Percentiles rank a stretch among this genome's conserved stretches.
Conservation (phyloP, 352 stramenopile genomes). For the Phytophthora megakarya region DNA sequence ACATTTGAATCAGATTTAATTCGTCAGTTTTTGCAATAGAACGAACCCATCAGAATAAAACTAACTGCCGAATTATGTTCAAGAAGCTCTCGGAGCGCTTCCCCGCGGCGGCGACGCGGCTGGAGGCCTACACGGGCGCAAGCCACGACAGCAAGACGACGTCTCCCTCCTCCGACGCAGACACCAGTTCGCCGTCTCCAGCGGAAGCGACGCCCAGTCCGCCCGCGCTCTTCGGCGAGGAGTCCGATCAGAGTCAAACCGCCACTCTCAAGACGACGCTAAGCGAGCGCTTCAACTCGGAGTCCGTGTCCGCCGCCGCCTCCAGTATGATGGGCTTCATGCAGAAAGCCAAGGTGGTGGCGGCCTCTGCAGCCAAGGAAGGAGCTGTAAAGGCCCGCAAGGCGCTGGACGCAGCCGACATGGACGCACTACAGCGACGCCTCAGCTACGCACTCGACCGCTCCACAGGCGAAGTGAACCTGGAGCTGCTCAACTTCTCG, state of each 20-base stretch:
- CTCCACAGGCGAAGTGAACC: conserved; percentile 78
- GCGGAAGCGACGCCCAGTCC: conserved; percentile 13
- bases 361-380: conserved; percentile 71
- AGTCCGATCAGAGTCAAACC: conserved; percentile 36
- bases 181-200: conserved; percentile 20
- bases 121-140: conserved; percentile 61
- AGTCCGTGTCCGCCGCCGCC: conserved; percentile 66
- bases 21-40: too few species aligned
- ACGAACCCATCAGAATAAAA: conserved; percentile 7
- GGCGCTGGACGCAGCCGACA: conserved; percentile 81
- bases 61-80: conserved; percentile 49
- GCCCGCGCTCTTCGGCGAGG: conserved; percentile 38
- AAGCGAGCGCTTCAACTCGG: conserved; percentile 70
- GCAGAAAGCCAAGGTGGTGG: conserved; percentile 83
- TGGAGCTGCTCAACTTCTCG: conserved; percentile 91
- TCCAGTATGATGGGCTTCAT: conserved; percentile 84
- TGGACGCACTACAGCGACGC: conserved; percentile 83
- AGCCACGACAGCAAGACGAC: conserved; percentile 12
- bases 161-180: conserved; percentile 29
- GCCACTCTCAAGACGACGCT: conserved; percentile 63
- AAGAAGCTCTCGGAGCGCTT: conserved; percentile 84
- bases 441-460: conserved; percentile 84
- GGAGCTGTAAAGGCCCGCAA: conserved; percentile 82
- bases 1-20: too few species aligned
- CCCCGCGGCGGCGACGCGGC: conserved; percentile 65